A percentile compares a stretch with the other conserved stretches of the same genome.
phyloP scores from a whole-genome alignment of 129 eudicot genomes.

The Centrapalus pauciflorus region DNA sequence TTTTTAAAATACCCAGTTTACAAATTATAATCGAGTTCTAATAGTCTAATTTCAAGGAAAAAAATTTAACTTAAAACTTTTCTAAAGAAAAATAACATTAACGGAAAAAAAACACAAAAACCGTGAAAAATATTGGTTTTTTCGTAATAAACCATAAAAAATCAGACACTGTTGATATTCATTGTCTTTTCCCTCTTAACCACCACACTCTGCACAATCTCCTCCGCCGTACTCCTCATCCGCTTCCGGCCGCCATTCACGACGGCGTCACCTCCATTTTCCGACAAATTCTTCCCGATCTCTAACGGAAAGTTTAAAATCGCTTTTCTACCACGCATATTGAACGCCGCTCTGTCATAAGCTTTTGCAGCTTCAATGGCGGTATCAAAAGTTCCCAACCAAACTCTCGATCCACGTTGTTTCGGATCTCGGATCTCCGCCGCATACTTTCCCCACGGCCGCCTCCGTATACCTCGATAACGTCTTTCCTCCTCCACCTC shows the following conservation, averaged over 20 bases:
- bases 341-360: conserved; percentile 64
- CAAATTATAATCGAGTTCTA: too few relatives aligned
- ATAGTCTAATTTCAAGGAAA: too few relatives aligned
- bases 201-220: background rate
- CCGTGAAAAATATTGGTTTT: too few relatives aligned
- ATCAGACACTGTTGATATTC: too few relatives aligned
- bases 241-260: conserved; percentile 15
- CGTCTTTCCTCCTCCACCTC: conserved; percentile 21
- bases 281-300: conserved; percentile 23
- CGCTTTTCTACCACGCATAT: conserved; percentile 70
- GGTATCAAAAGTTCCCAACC: conserved; percentile 74
- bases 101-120: too few relatives aligned
- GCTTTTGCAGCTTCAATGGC: conserved; percentile 73
- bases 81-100: too few relatives aligned
- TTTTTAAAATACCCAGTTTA: too few relatives aligned
- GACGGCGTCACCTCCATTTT: conserved; percentile 3
- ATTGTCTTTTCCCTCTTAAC: background rate
- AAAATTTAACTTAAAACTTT: too few relatives aligned
- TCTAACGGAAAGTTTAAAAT: conserved; percentile 70
- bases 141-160: too few relatives aligned
- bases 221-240: background rate
- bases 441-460: conserved; percentile 87
- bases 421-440: conserved; percentile 78
- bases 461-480: conserved; percentile 62
- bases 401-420: conserved; percentile 58